Evolutionary conservation across 2,329 filamentous ascomycete species (phyloP), one percentile per base, ranked within the genome.

Genomic region (Fusarium piperis): DNA sequence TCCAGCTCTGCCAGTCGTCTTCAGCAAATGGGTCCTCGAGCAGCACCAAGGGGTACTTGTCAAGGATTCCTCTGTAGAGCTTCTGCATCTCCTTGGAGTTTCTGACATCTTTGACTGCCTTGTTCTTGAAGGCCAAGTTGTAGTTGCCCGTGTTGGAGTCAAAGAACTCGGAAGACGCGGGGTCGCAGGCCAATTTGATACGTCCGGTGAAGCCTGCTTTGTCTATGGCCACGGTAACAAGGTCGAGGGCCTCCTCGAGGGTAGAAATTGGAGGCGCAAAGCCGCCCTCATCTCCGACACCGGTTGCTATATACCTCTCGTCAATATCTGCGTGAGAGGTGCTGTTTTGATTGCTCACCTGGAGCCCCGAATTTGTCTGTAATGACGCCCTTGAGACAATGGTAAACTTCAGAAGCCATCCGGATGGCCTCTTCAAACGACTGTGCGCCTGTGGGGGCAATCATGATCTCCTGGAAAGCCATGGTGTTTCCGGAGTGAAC

Each of bases 391-490:
- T 55, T 38, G 30, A 55, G 51, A 35, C 20, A 11, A n/a, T 55
- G 51, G 2, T 55, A 55, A 15, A 55, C 51, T 35, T 55, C 33
- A 1, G 51, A 33, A 28, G 51, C 51, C 33, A 55, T 38, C 4
- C 33, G 32, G 4, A 55, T 55, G 1, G 20, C 32, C 33, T 55
- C 33, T 28, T 28, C 51, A n/a, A 55, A 55, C 20, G 51, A 55
- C 6, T 18, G 5, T 23, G 51, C 51, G 3, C 51, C 51, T 2
- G 33, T 55, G 5, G 51, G 51, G 9, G 51, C 51, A 2, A 55
- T 35, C 51, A 38, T 55, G 33, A 55, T 55, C 20, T 55, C 51
- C 18, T 55, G 51, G 20, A 55, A 55, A 12, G 51, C 51, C 51
- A 55, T 55, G 5, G 51, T 55, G 2, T 55, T 55, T 4, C 51